phyloP scores from a whole-genome alignment of 345 rosid genomes.

The Salix purpurea region DNA sequence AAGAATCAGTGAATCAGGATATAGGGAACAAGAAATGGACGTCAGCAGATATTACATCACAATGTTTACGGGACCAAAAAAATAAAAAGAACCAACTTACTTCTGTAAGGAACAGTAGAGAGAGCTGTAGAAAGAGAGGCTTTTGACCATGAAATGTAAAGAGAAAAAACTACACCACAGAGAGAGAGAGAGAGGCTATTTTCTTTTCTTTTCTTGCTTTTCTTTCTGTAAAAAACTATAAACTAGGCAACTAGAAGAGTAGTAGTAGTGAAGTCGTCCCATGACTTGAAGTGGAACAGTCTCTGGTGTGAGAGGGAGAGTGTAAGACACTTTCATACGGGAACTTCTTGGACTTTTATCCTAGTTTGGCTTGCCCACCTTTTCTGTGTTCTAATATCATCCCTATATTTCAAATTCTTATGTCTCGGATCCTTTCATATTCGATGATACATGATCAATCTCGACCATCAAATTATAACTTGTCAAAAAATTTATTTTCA shows the following conservation, averaged over 20 bases:
- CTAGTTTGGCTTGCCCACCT: not conserved
- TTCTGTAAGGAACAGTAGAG: not conserved
- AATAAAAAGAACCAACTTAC: not conserved
- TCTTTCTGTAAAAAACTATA: not conserved
- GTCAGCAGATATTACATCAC: constrained; percentile 5
- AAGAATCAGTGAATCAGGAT: constrained; percentile 43
- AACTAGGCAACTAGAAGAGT: not conserved
- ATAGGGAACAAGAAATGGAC: not conserved
- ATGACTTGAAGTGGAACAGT: not conserved
- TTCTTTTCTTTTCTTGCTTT: not conserved
- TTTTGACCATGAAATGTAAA: not conserved
- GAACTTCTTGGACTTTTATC: not conserved
- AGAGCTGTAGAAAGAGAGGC: not conserved
- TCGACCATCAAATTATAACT: too few species aligned
- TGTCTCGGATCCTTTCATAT: not conserved
- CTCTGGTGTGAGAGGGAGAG: not conserved
- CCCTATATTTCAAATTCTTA: not conserved
- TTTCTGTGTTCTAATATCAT: not conserved
- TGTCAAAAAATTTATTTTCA: too few species aligned
- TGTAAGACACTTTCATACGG: not conserved
- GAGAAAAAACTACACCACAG: not conserved
- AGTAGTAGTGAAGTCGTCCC: not conserved
- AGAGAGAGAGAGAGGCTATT: not conserved
- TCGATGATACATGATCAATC: not conserved
- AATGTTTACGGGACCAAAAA: not conserved